A percentile compares a stretch with the other conserved stretches of the same genome.
phyloP scores from a whole-genome alignment of 306 rosid genomes.

The Inga laurina region DNA sequence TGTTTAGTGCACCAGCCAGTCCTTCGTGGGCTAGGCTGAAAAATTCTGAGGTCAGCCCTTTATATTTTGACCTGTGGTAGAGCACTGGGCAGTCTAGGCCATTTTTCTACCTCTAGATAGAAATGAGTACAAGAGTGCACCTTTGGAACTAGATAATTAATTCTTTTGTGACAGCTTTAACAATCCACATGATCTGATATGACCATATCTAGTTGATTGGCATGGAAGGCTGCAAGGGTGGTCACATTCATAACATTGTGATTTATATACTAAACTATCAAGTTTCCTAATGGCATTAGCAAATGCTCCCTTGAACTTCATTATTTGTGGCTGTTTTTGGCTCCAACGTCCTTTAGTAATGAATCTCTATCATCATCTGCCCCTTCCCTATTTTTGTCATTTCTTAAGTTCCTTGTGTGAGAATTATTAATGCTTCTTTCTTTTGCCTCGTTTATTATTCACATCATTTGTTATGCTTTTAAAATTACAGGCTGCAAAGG shows the following conservation, averaged over 20 bases:
- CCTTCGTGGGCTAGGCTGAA: background rate
- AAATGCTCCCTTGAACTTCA: background rate
- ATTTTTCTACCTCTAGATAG: background rate
- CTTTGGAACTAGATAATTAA: background rate
- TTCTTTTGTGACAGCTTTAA: background rate
- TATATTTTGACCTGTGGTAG: background rate
- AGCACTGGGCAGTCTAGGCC: background rate
- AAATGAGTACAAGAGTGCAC: background rate
- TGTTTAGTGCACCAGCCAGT: background rate
- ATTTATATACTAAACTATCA: background rate
- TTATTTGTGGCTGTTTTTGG: conserved; percentile 18
- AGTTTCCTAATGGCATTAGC: background rate
- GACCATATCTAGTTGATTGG: background rate
- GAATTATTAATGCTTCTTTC: background rate
- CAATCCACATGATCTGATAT: background rate
- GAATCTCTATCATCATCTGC: background rate
- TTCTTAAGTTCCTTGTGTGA: conserved; percentile 1
- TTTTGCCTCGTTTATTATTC: background rate
- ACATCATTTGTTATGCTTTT: conserved; percentile 24
- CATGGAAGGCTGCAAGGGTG: background rate
- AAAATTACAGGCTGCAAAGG: conserved; percentile 73
- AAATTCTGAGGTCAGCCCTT: background rate
- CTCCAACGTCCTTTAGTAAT: conserved; percentile 6
- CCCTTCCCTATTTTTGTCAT: background rate
- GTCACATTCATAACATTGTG: background rate